These are phyloP conservation scores for Ogataea corticis DNA, from an alignment of 805 yeast species.

Conservation along the genomic window DNA sequence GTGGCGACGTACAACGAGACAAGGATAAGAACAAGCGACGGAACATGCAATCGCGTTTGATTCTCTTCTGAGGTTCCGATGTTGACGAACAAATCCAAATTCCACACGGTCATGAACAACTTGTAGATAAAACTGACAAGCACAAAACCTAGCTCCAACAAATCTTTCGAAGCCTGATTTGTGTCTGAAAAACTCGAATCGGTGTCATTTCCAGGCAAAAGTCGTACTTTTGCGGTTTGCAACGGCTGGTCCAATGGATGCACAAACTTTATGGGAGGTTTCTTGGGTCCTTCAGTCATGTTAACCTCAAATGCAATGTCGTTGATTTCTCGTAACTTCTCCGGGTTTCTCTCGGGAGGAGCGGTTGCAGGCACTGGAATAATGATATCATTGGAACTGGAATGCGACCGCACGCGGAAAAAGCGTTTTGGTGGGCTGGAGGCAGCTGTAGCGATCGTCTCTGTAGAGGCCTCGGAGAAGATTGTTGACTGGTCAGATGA, in stretches of 20 bases:
- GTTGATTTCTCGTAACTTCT: conserved; percentile 22
- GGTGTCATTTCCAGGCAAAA: conserved; percentile 1
- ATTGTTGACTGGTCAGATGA: conserved; percentile 22
- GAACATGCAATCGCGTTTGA: conserved; percentile 29
- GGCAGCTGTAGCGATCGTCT: conserved; percentile 10
- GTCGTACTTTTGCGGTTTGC: conserved; percentile 5
- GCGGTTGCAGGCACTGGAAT: conserved; percentile 11
- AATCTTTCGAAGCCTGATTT: conserved; percentile 15
- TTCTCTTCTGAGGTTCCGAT: conserved; percentile 23
- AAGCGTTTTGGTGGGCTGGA: conserved; percentile 13
- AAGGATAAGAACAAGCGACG: conserved; percentile 19
- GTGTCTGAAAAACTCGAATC: background rate
- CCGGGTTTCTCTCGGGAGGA: conserved; percentile 9
- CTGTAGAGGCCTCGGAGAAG: conserved; percentile 15
- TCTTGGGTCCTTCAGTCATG: conserved; percentile 11
- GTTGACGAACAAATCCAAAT: conserved; percentile 30
- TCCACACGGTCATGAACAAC: conserved; percentile 23
- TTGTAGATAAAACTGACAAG: conserved; percentile 10
- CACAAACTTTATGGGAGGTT: conserved; percentile 18
- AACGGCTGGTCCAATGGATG: conserved; percentile 37
- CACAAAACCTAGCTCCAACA: conserved; percentile 13
- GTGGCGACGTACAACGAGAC: conserved; percentile 15
- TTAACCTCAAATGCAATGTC: conserved; percentile 34
- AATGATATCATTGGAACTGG: conserved; percentile 11
- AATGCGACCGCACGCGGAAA: conserved; percentile 15